Percentiles rank a stretch among this genome's conserved stretches.
Evolutionary conservation across 768 basidiomycete species (phyloP).

Genomic region (Pisolithus marmoratus): DNA sequence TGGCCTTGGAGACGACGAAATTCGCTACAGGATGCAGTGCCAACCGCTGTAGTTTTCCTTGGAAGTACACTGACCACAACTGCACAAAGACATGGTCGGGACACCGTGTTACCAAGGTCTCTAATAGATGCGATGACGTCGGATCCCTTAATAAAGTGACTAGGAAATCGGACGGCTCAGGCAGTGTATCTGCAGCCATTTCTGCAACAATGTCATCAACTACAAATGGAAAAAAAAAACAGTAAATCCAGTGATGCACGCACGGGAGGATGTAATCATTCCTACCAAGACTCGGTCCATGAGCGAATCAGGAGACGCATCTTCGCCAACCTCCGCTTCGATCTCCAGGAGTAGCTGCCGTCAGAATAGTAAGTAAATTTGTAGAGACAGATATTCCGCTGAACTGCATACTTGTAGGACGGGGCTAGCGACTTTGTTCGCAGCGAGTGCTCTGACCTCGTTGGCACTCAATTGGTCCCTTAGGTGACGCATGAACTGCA

Average conservation of each 20-base stretch:
- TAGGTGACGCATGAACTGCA: conserved; percentile 45
- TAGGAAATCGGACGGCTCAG: conserved; percentile 71
- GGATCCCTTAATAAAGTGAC: conserved; percentile 77
- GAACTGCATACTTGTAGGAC: conserved; percentile 53
- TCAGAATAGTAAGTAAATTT: conserved; percentile 5
- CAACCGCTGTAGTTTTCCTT: conserved; percentile 63
- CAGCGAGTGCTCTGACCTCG: conserved; percentile 72
- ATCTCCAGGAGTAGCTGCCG: conserved; percentile 75
- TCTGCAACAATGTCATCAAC: conserved; percentile 27
- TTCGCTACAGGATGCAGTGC: conserved; percentile 90
- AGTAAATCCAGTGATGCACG: conserved; percentile 21
- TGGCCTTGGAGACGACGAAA: conserved; percentile 80
- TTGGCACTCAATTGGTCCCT: conserved; percentile 54
- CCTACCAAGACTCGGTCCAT: conserved; percentile 81
- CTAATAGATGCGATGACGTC: conserved; percentile 87
- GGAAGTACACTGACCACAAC: conserved; percentile 78
- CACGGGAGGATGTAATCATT: conserved; percentile 60
- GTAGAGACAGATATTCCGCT: conserved; percentile 2
- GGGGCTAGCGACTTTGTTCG: conserved; percentile 72
- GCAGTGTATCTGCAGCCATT: conserved; percentile 26
- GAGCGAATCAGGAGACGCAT: conserved; percentile 59
- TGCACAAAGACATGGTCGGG: conserved; percentile 55
- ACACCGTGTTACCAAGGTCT: conserved; percentile 63
- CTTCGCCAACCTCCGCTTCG: conserved; percentile 62
- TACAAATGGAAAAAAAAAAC: neutral